phyloP scores from a whole-genome alignment of 805 yeast species.

The Jamesozyma piceae region DNA sequence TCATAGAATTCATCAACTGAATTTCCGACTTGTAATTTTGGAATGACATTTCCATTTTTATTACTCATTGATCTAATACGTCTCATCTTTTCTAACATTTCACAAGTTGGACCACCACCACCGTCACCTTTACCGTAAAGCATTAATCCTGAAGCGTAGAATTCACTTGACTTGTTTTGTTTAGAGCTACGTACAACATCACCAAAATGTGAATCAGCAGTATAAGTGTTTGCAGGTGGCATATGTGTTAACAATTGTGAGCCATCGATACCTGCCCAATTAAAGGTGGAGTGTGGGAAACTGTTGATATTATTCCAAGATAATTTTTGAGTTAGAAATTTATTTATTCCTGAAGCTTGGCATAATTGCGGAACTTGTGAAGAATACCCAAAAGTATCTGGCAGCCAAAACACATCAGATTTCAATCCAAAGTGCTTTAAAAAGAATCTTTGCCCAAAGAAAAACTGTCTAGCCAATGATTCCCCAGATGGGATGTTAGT shows the following conservation, averaged over 20 bases:
- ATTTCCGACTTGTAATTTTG: constrained; percentile 68
- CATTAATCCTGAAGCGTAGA: constrained; percentile 71
- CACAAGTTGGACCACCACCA: constrained; percentile 96
- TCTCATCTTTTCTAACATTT: constrained; percentile 86
- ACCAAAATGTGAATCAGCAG: constrained; percentile 87
- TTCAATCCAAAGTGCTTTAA: constrained; percentile 68
- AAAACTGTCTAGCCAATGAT: constrained; percentile 76
- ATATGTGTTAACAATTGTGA: constrained; percentile 89
- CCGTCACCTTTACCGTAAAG: constrained; percentile 95
- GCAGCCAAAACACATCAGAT: constrained; percentile 82
- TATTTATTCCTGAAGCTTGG: constrained; percentile 73
- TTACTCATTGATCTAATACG: constrained; percentile 84
- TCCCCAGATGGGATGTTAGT: constrained; percentile 95
- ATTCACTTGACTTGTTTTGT: constrained; percentile 77
- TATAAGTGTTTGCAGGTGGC: constrained; percentile 97
- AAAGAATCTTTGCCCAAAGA: constrained; percentile 83
- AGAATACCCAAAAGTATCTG: constrained; percentile 94
- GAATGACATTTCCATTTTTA: constrained; percentile 62
- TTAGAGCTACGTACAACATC: constrained; percentile 73
- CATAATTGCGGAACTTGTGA: constrained; percentile 93
- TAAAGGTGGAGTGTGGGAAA: constrained; percentile 85
- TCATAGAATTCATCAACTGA: constrained; percentile 72
- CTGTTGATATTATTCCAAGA: constrained; percentile 93
- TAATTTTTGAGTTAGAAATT: constrained; percentile 84
- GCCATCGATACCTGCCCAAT: constrained; percentile 93